These are phyloP conservation scores for Teratosphaeria pseudoeucalypti DNA, from an alignment of 2,329 filamentous ascomycete species.

Conservation along the genomic window DNA sequence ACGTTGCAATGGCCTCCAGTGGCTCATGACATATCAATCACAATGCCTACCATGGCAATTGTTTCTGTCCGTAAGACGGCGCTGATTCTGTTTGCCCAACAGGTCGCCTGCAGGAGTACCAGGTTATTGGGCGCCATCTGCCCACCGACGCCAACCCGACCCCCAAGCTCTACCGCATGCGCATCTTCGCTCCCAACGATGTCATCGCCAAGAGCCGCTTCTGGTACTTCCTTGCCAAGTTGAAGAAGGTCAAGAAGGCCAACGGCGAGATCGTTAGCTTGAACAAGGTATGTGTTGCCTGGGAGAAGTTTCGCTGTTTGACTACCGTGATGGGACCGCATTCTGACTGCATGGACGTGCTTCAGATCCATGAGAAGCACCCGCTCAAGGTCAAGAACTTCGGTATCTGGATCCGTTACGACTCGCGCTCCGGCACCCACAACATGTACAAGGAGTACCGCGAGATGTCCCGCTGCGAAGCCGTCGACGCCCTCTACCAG, in stretches of 20 bases:
- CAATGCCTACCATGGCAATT: neutral
- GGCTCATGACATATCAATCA: conserved; percentile 4
- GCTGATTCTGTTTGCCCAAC: conserved; percentile 29
- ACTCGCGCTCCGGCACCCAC: conserved; percentile 98
- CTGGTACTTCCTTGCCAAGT: conserved; percentile 99
- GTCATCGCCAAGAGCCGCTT: conserved; percentile 99
- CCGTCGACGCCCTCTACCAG: conserved; percentile 94
- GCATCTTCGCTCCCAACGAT: conserved; percentile 95
- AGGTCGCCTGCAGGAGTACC: conserved; percentile 99
- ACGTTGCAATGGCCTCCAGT: conserved; percentile 3
- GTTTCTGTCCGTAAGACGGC: conserved; percentile 22
- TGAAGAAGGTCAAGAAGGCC: conserved; percentile 99
- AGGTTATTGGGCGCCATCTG: conserved; percentile 99
- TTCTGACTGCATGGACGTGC: neutral
- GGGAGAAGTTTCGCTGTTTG: neutral
- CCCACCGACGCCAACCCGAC: conserved; percentile 94
- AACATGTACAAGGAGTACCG: conserved; percentile 99
- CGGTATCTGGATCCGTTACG: conserved; percentile 99
- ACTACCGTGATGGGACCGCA: neutral
- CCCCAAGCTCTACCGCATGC: conserved; percentile 99
- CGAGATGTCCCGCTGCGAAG: conserved; percentile 92
- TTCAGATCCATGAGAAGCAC: conserved; percentile 94
- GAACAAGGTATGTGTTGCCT: conserved; percentile 67
- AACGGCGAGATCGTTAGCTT: conserved; percentile 98
- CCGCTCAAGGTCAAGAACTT: conserved; percentile 99